phyloP scores from a whole-genome alignment of 805 yeast genomes.

The Ogataea corticis region DNA sequence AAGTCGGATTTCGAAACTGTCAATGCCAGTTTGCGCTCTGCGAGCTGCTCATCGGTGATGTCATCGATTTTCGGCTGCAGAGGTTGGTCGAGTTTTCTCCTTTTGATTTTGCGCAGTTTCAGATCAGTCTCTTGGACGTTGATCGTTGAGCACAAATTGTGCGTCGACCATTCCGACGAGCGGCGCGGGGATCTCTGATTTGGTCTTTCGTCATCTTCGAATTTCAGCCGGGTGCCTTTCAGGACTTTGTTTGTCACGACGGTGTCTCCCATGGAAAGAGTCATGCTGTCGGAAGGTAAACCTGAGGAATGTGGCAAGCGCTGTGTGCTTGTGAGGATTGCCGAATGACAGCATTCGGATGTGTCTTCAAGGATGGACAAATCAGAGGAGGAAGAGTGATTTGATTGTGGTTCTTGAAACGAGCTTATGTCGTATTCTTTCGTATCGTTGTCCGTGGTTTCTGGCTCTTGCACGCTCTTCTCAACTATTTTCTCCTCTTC shows the following conservation, averaged over 20 bases:
- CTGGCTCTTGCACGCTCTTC: too few species aligned
- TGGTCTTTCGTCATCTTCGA: slow-evolving; percentile 1
- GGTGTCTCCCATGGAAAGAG: slow-evolving; percentile 10
- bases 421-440: too few species aligned
- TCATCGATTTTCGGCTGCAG: slow-evolving; percentile 35
- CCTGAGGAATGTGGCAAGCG: too few species aligned
- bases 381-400: not conserved
- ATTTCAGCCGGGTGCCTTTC: slow-evolving; percentile 1
- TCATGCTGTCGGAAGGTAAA: slow-evolving; percentile 4
- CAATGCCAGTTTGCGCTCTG: slow-evolving; percentile 58
- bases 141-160: slow-evolving; percentile 8
- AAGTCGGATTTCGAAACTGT: slow-evolving; percentile 75
- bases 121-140: not conserved
- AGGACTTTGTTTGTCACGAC: slow-evolving; percentile 4
- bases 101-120: slow-evolving; percentile 3
- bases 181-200: not conserved
- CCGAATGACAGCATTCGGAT: not conserved
- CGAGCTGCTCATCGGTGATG: slow-evolving; percentile 47
- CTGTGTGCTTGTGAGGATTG: slow-evolving; percentile 3
- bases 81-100: not conserved
- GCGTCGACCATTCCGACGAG: slow-evolving; percentile 4
- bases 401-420: not conserved
- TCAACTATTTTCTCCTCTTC: too few species aligned
- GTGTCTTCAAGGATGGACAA: too few species aligned
- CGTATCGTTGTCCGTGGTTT: too few species aligned